Evolutionary conservation across 1,284 basidiomycete species (phyloP), one percentile per base, ranked within the genome.

Genomic region (Irpex sp.): DNA sequence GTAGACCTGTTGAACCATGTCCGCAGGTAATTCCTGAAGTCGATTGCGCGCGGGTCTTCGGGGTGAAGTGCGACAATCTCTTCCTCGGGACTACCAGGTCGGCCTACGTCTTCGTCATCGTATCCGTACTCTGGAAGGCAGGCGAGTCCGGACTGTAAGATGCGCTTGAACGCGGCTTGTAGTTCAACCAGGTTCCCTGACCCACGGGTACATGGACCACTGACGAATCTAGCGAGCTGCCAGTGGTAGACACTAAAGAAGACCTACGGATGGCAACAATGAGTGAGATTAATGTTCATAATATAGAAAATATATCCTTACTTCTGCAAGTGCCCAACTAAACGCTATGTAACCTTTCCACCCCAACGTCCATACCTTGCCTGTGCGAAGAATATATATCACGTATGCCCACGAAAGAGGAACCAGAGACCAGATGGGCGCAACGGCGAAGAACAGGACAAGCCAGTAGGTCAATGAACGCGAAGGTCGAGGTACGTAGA

Each of bases 181-280:
- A 93, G 81, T 70, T 90, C 83, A 55, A 71, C 69, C 8, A 83
- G 70, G 67, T 86, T 79, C 33, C 81, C 78, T 26, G 81, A 76
- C 39, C 78, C 72, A 57, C 75, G 76, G 21, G 82, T 82, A 21
- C 82, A 77, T 8, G 82, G 81, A 1, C 78, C 77, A 58, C 87
- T 81, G 57, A 93, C 79, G 61, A 77, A 76, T 53, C 72, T 76
- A 36, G 82, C 79, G 46, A 94, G 82, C 64, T 81, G 77, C 63
- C 77, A 77, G 70, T 93, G 84, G 74, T 92, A 88, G 50, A 93
- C 71, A 65, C 88, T 89, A 76, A 96, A 97, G 64, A 88, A 72
- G n/a, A 87, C 83, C 90, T 95, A 71, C 19, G 46, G n/a, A 7
- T 36, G 49, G 57, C 9, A 35, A 37, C 6, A 53, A 59, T 39